Evolutionary conservation across 768 basidiomycete genomes (phyloP), one percentile per base, ranked within the genome.

Genomic region (Fibroporia radiculosa): DNA sequence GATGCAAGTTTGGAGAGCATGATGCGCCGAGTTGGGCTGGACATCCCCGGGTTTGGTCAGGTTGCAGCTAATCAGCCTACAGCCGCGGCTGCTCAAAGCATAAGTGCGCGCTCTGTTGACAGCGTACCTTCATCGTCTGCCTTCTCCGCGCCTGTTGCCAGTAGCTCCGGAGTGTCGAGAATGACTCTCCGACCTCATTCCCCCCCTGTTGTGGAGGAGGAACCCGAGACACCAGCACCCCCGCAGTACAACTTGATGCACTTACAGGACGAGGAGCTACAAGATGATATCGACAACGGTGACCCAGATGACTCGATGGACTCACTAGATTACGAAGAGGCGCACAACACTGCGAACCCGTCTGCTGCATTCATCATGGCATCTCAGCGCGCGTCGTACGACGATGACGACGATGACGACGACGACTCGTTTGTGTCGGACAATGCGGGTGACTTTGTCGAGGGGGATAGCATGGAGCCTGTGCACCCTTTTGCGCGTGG

Each of bases 291-390:
- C 25, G 35, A 28, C 1, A 59, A 59, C 14, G 53, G 59, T 4
- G 71, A 70, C 42, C 62, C 65, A 4, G 75, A 78, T 50, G 75
- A 78, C 51, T 80, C 78, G 19, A 49, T 60, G 1, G 81, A 82
- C 56, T 78, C 77, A 22, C 64, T 78, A 42, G 75, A 47, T 14
- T 60, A 70, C 32, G 67, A 71, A 32, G 76, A 78, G 32, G 64
- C 75, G 40, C 70, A 76, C 54, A 71, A 74, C 56, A 72, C 78
- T 3, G 74, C 71, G 3, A 77, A 81, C 51, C 83, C 84, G 1
- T 83, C 82, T 7, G 78, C 77, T 1, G 82, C 82, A 1, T 86
- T 88, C 62, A 65, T 88, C 2, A 74, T 84, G 68, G 81, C 77
- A 2, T 65, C 71, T 0, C 65, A 65, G 40, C 56, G 60, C n/a